Evolutionary conservation across 2,329 filamentous ascomycete species (phyloP).

Genomic region (Stagonosporopsis rhizophila): DNA sequence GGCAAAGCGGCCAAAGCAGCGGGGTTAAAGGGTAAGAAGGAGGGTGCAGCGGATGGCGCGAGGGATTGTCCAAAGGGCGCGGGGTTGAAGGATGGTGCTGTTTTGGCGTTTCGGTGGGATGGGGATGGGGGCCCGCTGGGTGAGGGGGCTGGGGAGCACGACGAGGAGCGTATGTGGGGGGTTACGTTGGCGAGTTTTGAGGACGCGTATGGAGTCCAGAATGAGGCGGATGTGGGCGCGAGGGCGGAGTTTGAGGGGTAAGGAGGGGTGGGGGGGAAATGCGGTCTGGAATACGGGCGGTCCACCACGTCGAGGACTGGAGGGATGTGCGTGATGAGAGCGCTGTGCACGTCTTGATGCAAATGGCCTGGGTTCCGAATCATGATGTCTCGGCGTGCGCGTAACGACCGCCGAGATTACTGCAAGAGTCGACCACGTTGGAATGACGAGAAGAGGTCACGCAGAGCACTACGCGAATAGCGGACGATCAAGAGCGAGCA

Average conservation of each 20-base stretch:
- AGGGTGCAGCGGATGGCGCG: slow-evolving; percentile 7
- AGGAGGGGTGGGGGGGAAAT: slow-evolving; percentile 11
- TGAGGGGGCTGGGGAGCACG: neutral
- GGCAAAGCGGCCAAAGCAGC: neutral
- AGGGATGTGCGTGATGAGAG: too few species aligned
- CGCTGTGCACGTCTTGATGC: too few species aligned
- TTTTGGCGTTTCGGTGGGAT: slow-evolving; percentile 48
- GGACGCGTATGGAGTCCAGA: slow-evolving; percentile 46
- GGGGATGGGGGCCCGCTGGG: slow-evolving; percentile 32
- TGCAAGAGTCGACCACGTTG: too few species aligned
- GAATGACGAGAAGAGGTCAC: too few species aligned
- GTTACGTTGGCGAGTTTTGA: slow-evolving; percentile 48
- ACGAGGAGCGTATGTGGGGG: slow-evolving; percentile 39
- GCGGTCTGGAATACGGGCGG: too few species aligned
- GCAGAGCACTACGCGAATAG: too few species aligned
- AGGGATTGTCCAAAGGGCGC: slow-evolving; percentile 46
- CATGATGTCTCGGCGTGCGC: too few species aligned
- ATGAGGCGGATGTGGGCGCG: slow-evolving; percentile 42
- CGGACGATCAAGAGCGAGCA: neutral
- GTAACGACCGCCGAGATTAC: too few species aligned
- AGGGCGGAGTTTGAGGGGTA: slow-evolving; percentile 41
- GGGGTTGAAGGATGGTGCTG: slow-evolving; percentile 44
- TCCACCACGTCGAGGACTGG: too few species aligned
- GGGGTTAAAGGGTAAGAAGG: too few species aligned
- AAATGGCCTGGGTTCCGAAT: too few species aligned